phyloP scores from a whole-genome alignment of 2,329 filamentous ascomycete species.

The Myriosclerotinia scirpicola region DNA sequence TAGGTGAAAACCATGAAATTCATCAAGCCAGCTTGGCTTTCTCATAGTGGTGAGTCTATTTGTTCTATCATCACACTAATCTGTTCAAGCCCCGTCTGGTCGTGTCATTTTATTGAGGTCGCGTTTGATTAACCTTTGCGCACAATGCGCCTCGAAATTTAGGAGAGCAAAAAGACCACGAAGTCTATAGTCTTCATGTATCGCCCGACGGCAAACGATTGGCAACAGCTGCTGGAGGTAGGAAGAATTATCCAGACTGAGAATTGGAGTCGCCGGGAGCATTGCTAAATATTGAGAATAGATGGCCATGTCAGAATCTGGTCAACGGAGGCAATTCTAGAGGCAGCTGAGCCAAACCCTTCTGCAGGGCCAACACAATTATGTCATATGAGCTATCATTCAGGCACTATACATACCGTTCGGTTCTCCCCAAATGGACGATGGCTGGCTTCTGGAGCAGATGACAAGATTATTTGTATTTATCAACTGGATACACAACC shows the following conservation, averaged over 20 bases:
- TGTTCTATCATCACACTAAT: neutral
- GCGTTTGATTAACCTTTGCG: slow-evolving; percentile 34
- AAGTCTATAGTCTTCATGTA: slow-evolving; percentile 97
- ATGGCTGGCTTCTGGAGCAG: slow-evolving; percentile 93
- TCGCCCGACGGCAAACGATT: slow-evolving; percentile 91
- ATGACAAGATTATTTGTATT: slow-evolving; percentile 98
- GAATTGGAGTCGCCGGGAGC: slow-evolving; percentile 10
- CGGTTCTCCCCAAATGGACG: slow-evolving; percentile 94
- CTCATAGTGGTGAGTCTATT: slow-evolving; percentile 71
- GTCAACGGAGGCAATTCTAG: slow-evolving; percentile 92
- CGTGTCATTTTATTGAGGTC: slow-evolving; percentile 9
- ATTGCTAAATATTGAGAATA: slow-evolving; percentile 41
- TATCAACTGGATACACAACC: slow-evolving; percentile 81
- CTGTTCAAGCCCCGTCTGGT: neutral
- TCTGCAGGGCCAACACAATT: slow-evolving; percentile 78
- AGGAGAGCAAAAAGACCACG: slow-evolving; percentile 97
- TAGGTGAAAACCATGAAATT: slow-evolving; percentile 63
- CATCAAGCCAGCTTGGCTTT: slow-evolving; percentile 94
- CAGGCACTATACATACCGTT: slow-evolving; percentile 94
- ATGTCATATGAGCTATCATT: slow-evolving; percentile 97
- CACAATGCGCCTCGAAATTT: slow-evolving; percentile 35
- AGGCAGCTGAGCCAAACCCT: slow-evolving; percentile 70
- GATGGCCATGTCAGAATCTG: slow-evolving; percentile 97
- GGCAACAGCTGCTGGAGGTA: slow-evolving; percentile 90
- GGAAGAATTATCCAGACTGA: slow-evolving; percentile 38